Evolutionary conservation across 2,329 filamentous ascomycete genomes (phyloP), one percentile per base, ranked within the genome.

Genomic region (Mycogone perniciosa): DNA sequence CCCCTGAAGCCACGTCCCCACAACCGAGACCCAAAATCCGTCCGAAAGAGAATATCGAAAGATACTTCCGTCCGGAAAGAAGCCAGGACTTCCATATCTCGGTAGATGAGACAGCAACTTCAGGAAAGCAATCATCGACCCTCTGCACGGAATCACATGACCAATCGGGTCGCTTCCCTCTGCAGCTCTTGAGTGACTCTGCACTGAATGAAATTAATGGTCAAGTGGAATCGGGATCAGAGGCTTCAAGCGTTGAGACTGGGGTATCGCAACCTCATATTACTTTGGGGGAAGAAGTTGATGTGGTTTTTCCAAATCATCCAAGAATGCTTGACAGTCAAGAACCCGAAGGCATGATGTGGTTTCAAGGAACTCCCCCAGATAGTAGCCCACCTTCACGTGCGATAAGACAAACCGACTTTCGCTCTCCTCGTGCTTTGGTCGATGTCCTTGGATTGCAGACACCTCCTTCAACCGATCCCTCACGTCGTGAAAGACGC

Each of bases 91-190:
- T 70, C 39, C 54, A 64, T 13, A 70, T 70, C 56, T 64, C 64
- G 45, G 62, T 55, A 29, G 67, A 70, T 55, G 58, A 66, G 34
- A 68, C 67, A 11, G 65, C 65, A 38, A 68, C 61, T n/a, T 13
- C 9, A 1, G 31, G 10, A 29, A 31, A 33, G 9, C 6, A n/a
- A 3, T 3, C 13, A n/a, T 35, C 33, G 37, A 9, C 33, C 5
- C 5, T 13, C 7, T 33, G n/a, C n/a, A 8, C 7, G 2, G 27
- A 37, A 27, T n/a, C 37, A 7, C 11, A 34, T 2, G 31, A 37
- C 4, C 7, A 26, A 8, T 10, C 35, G 1, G 38, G n/a, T 3
- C 57, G 58, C 13, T 49, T 20, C 20, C 59, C 54, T 29, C 40
- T 62, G 30, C 54, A 54, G 40, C 51, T 51, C 4, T 48, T 61